A percentile compares a stretch with the other conserved stretches of the same genome.
Evolutionary conservation across 192 early-diverging fungal genomes (phyloP).

Genomic region (Coemansia sp.): DNA sequence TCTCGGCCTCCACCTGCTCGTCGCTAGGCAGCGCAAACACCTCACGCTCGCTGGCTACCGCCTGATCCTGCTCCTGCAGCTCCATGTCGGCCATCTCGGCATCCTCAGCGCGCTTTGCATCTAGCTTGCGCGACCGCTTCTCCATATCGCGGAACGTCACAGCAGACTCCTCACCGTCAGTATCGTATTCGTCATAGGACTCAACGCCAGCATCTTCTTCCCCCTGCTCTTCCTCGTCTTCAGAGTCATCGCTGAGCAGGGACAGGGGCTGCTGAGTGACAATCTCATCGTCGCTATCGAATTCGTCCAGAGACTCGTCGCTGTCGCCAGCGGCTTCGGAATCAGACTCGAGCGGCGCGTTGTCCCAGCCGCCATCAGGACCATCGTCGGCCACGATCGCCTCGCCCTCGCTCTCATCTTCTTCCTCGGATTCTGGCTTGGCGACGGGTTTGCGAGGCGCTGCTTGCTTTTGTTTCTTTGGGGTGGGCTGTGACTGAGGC

Average conservation of each 20-base stretch:
- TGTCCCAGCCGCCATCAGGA: slow-evolving; percentile 48
- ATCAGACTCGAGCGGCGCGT: slow-evolving; percentile 51
- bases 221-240: slow-evolving; percentile 21
- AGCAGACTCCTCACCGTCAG: slow-evolving; percentile 25
- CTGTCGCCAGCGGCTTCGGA: slow-evolving; percentile 50
- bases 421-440: slow-evolving; percentile 3
- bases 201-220: slow-evolving; percentile 18
- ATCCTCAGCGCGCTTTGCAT: slow-evolving; percentile 53
- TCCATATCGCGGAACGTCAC: slow-evolving; percentile 66
- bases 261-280: slow-evolving; percentile 13
- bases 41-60: slow-evolving; percentile 50
- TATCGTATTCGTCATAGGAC: slow-evolving; percentile 54
- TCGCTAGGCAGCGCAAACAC: slow-evolving; percentile 60
- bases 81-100: slow-evolving; percentile 71
- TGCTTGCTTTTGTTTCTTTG: not conserved
- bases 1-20: slow-evolving; percentile 66
- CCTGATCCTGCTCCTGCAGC: slow-evolving; percentile 64
- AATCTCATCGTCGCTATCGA: slow-evolving; percentile 27
- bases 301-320: slow-evolving; percentile 55
- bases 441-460: slow-evolving; percentile 4
- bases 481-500: not conserved
- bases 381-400: slow-evolving; percentile 34
- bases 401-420: slow-evolving; percentile 39
- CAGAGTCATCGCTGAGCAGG: slow-evolving; percentile 19
- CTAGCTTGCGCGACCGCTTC: slow-evolving; percentile 65